Conservation (phyloP, 495 filamentous ascomycete species). For the Lasiosphaeria hispida region DNA sequence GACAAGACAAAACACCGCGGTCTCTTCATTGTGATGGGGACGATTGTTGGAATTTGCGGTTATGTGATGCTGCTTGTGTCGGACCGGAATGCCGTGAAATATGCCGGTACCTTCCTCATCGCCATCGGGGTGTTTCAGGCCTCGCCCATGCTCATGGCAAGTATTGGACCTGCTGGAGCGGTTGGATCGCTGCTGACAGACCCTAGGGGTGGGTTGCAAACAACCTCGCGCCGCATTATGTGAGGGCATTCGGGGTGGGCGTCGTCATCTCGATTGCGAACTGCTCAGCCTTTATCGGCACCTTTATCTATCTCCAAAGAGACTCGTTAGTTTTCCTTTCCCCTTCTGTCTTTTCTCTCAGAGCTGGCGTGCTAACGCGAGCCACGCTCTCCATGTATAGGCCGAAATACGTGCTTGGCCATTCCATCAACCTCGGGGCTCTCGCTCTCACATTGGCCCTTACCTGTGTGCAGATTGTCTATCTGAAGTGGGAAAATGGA, state of each 20-base stretch:
- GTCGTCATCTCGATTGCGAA: slow-evolving; percentile 43
- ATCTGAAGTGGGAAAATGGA: slow-evolving; percentile 48
- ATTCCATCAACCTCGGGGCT: slow-evolving; percentile 47
- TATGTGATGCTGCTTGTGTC: slow-evolving; percentile 56
- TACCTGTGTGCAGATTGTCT: slow-evolving; percentile 34
- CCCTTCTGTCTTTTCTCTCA: neutral
- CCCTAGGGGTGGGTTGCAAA: slow-evolving; percentile 41
- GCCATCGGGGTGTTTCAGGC: slow-evolving; percentile 60
- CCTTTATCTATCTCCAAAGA: slow-evolving; percentile 46
- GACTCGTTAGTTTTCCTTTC: slow-evolving; percentile 38
- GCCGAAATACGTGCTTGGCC: slow-evolving; percentile 44
- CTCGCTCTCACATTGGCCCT: slow-evolving; percentile 40
- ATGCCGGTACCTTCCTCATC: slow-evolving; percentile 58
- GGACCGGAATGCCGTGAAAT: slow-evolving; percentile 47
- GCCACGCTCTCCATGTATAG: slow-evolving; percentile 18
- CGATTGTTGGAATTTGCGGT: slow-evolving; percentile 46
- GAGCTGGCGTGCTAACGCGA: neutral
- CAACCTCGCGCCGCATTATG: slow-evolving; percentile 48
- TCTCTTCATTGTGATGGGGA: slow-evolving; percentile 51
- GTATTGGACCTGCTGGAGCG: neutral
- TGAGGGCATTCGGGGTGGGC: slow-evolving; percentile 47
- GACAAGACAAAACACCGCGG: slow-evolving; percentile 48
- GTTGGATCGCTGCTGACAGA: slow-evolving; percentile 23
- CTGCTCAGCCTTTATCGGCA: slow-evolving; percentile 51
- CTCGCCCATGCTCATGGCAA: slow-evolving; percentile 53